Percentiles rank a stretch among this genome's conserved stretches.
These are phyloP conservation scores for Allomyces macrogynus DNA, from an alignment of 192 early-diverging fungal species.

Conservation along the genomic window DNA sequence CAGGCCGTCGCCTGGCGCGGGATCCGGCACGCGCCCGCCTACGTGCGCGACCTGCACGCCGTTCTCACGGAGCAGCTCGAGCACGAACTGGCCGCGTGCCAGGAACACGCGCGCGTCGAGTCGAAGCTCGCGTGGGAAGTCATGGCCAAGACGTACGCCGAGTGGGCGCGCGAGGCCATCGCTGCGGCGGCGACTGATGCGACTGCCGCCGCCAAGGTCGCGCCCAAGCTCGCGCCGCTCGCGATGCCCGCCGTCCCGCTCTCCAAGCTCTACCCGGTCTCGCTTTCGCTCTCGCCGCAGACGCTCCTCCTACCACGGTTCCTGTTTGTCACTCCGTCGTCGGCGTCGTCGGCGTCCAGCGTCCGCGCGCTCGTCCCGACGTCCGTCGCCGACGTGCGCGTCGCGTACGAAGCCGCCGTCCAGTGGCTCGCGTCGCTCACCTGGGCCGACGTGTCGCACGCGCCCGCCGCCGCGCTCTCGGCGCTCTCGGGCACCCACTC, in stretches of 20 bases:
- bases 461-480: background rate
- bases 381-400: background rate
- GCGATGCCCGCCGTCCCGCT: background rate
- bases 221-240: background rate
- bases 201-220: background rate
- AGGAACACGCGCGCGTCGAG: slow-evolving; percentile 27
- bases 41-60: slow-evolving; percentile 58
- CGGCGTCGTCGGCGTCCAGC: background rate
- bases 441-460: background rate
- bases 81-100: slow-evolving; percentile 37
- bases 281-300: background rate
- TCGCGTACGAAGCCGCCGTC: too few species aligned
- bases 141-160: slow-evolving; percentile 16
- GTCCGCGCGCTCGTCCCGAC: background rate
- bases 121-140: slow-evolving; percentile 16
- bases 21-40: slow-evolving; percentile 62
- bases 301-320: background rate
- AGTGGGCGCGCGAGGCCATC: slow-evolving; percentile 3
- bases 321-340: too few species aligned
- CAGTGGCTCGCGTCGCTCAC: background rate
- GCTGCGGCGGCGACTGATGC: background rate
- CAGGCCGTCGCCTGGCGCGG: slow-evolving; percentile 59
- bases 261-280: background rate
- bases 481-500: background rate
- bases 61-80: slow-evolving; percentile 40